Evolutionary conservation across 345 rosid species (phyloP), one percentile per base, ranked within the genome.

Genomic region (Eucalyptus urophylla): DNA sequence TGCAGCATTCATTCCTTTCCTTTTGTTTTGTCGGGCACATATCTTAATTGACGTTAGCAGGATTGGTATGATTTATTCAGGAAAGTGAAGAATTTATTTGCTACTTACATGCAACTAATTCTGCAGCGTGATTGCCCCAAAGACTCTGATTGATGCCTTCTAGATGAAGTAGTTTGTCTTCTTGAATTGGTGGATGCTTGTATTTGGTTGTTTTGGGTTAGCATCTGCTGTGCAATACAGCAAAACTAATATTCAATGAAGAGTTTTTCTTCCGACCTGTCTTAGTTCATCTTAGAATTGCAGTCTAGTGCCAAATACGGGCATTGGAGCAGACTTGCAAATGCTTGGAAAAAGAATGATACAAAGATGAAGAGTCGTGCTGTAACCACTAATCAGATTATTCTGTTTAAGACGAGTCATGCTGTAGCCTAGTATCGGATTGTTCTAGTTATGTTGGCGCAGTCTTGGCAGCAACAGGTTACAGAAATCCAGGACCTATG

Each of bases 1-100:
- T 88, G 72, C 86, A 89, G n/a, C 93, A 91, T 93, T 90, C 89
- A 87, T 60, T 53, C 60, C 47, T 87, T 51, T 86, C 29, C 29
- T 86, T 21, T 86, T 44, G 9, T 86, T 86, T 53, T 51, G 37
- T 49, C 22, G 37, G 15, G 56, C 37, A 8, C 54, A 27, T 49
- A 47, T 31, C 22, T 86, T 33, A 40, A n/a, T 49, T 31, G 56
- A 31, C 12, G 27, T 86, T 29, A 50, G 37, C 27, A 7, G 44
- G 58, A 49, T 86, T 49, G 25, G 15, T 86, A 16, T 17, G 45
- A 51, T 86, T 19, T 51, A 37, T 86, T 19, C 17, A 86, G 45
- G 29, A 27, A 49, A 25, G 29, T 86, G 54, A 56, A 50, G 87
- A 21, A 51, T 51, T 11, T 19, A 31, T n/a, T 51, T 50, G 62